Percentiles rank a stretch among this genome's conserved stretches.
Evolutionary conservation across 331 rosid species (phyloP).

Genomic region (Quercus lobata): DNA sequence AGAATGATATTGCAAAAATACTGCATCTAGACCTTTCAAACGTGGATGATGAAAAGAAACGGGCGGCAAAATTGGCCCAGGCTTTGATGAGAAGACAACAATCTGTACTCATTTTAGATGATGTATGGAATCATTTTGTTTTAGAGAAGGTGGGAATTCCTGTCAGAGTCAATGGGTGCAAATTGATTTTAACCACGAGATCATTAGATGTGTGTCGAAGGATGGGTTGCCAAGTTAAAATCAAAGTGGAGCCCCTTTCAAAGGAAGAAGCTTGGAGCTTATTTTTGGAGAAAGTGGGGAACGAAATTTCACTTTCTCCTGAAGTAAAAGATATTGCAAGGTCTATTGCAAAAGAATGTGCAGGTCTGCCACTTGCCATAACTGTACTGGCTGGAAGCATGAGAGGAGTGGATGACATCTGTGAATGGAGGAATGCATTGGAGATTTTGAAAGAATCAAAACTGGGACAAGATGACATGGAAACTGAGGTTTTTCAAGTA

Average conservation of each 20-base stretch:
- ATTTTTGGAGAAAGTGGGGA: slow-evolving; percentile 1
- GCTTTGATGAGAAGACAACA: slow-evolving; percentile 2
- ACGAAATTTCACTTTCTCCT: neutral
- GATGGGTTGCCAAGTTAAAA: neutral
- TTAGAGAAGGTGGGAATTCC: slow-evolving; percentile 22
- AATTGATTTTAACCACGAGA: slow-evolving; percentile 20
- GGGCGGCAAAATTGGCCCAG: slow-evolving; percentile 25
- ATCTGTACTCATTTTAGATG: slow-evolving; percentile 21
- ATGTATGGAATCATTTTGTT: slow-evolving; percentile 19
- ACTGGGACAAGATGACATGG: neutral
- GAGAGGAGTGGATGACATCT: neutral
- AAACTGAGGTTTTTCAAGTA: slow-evolving; percentile 8
- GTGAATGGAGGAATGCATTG: slow-evolving; percentile 1
- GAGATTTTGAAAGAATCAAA: slow-evolving; percentile 6
- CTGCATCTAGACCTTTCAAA: slow-evolving; percentile 11
- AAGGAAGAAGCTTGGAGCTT: slow-evolving; percentile 6
- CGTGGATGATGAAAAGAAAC: slow-evolving; percentile 17
- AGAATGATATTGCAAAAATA: slow-evolving; percentile 14
- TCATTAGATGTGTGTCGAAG: slow-evolving; percentile 17
- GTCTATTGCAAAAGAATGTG: slow-evolving; percentile 4
- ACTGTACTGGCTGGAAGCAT: slow-evolving; percentile 1
- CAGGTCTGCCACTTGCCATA: slow-evolving; percentile 20
- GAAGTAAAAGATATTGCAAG: neutral
- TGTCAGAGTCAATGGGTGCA: neutral
- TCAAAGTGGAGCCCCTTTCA: slow-evolving; percentile 22